phyloP scores from a whole-genome alignment of 176 grass and related monocot genomes.

The Luzula sylvatica region DNA sequence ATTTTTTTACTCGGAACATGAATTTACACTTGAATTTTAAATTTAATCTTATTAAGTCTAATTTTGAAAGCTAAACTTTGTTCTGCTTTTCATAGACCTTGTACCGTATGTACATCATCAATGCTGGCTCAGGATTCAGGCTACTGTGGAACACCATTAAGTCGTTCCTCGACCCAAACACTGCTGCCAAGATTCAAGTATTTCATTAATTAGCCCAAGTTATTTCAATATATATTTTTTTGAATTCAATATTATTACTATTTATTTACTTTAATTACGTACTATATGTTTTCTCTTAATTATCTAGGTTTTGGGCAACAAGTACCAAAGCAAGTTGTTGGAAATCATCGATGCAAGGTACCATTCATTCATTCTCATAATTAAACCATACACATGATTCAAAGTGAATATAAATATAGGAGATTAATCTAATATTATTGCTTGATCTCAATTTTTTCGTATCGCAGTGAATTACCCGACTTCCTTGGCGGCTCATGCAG shows the following conservation, averaged over 20 bases:
- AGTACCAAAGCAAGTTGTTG: constrained; percentile 44
- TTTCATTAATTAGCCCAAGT: not conserved
- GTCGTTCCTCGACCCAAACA: constrained; percentile 68
- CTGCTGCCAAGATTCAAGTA: constrained; percentile 79
- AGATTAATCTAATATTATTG: too few species aligned
- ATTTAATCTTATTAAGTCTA: too few species aligned
- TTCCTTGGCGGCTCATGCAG: constrained; percentile 78
- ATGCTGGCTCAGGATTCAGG: constrained; percentile 93
- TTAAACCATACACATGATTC: constrained; percentile 6
- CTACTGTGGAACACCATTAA: constrained; percentile 69
- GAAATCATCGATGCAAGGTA: constrained; percentile 85
- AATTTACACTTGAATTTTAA: not conserved
- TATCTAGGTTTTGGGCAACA: constrained; percentile 63
- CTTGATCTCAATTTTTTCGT: constrained; percentile 18
- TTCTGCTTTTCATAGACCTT: constrained; percentile 54
- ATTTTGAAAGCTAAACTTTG: not conserved
- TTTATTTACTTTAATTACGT: constrained; percentile 9
- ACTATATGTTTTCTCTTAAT: too few species aligned
- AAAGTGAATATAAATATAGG: too few species aligned
- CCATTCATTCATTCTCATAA: constrained; percentile 14
- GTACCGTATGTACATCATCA: constrained; percentile 84
- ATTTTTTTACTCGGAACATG: not conserved
- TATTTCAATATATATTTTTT: too few species aligned
- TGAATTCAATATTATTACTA: constrained; percentile 12
- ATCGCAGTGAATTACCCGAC: constrained; percentile 71